Evolutionary conservation across 208 protist species (phyloP).

Genomic region (Strigomonas culicis): DNA sequence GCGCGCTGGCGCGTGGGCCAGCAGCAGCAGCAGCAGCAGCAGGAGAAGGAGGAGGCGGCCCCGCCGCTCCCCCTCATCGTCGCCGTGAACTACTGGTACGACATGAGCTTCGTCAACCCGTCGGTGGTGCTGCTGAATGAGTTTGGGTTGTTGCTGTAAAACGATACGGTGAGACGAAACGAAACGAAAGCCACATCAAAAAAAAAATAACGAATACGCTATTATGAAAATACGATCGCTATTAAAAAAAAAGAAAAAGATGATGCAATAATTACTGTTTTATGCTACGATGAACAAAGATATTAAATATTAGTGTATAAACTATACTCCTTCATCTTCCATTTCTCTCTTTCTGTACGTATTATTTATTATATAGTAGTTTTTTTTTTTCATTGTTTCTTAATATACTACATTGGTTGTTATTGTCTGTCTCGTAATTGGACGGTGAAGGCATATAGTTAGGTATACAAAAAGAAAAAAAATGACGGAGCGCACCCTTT

Average conservation of each 20-base stretch:
- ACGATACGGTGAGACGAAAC: neutral
- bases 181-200: neutral
- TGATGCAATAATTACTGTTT: neutral
- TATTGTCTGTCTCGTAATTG: neutral
- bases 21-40: neutral
- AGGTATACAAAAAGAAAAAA: conserved; percentile 14
- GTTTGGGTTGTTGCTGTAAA: conserved; percentile 77
- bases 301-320: neutral
- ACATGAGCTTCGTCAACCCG: conserved; percentile 87
- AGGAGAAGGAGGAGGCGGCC: neutral
- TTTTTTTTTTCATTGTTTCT: neutral
- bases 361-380: neutral
- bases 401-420: neutral
- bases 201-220: neutral
- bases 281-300: neutral
- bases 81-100: conserved; percentile 93
- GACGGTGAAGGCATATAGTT: neutral
- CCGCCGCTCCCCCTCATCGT: conserved; percentile 61
- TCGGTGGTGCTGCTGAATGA: conserved; percentile 76
- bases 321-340: neutral
- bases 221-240: neutral
- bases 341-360: conserved; percentile 8
- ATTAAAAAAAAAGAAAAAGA: neutral
- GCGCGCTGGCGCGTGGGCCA: conserved; percentile 14
- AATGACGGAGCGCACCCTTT: conserved; percentile 71